Conservation (phyloP, 2,329 filamentous ascomycete genomes). For the Chaetomium strumarium region DNA sequence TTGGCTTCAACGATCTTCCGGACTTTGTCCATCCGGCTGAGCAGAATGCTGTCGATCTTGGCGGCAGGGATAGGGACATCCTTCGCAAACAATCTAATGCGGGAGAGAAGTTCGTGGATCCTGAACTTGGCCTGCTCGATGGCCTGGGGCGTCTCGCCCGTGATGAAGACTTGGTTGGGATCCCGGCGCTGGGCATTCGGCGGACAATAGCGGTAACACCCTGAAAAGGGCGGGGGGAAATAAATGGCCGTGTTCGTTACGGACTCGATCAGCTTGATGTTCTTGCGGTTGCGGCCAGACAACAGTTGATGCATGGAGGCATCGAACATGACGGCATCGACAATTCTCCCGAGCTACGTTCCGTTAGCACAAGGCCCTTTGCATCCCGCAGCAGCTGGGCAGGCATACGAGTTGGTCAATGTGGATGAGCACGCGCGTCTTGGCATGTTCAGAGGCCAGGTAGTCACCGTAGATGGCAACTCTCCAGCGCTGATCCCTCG, state of each 20-base stretch:
- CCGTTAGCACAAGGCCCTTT: conserved; percentile 29
- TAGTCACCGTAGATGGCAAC: conserved; percentile 94
- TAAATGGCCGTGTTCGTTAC: conserved; percentile 95
- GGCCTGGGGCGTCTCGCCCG: conserved; percentile 76
- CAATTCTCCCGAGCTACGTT: conserved; percentile 60
- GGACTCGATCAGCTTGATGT: conserved; percentile 96
- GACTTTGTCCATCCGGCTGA: conserved; percentile 89
- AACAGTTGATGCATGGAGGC: conserved; percentile 84
- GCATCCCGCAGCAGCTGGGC: background rate
- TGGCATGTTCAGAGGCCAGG: conserved; percentile 92
- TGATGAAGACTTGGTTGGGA: conserved; percentile 90
- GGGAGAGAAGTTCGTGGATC: conserved; percentile 76
- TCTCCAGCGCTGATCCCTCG: conserved; percentile 83
- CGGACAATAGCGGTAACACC: conserved; percentile 84
- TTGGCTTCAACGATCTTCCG: conserved; percentile 97
- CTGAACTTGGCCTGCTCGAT: conserved; percentile 88
- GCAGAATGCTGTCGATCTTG: conserved; percentile 91
- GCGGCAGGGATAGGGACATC: conserved; percentile 83
- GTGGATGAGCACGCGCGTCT: conserved; percentile 92
- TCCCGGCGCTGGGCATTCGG: conserved; percentile 74
- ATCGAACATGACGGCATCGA: conserved; percentile 78
- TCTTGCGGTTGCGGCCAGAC: conserved; percentile 89
- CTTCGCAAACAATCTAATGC: conserved; percentile 81
- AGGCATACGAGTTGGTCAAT: conserved; percentile 81
- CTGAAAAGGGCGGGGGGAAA: conserved; percentile 90